Percentiles rank a stretch among this genome's conserved stretches.
phyloP scores from a whole-genome alignment of 2,329 filamentous ascomycete genomes.

The Cytospora mali region DNA sequence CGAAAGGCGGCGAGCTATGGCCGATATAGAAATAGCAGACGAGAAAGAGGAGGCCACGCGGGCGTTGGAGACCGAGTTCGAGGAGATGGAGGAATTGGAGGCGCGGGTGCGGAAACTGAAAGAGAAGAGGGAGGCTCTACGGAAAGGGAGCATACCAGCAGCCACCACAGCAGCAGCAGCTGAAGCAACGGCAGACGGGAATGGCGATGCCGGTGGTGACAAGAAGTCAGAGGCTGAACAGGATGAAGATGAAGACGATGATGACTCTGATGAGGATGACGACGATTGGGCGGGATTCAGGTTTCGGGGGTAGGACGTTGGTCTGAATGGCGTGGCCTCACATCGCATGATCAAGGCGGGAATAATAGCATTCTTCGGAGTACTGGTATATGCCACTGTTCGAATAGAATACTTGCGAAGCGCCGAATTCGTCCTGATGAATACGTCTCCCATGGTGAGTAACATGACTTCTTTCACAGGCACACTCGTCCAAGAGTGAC shows the following conservation, averaged over 20 bases:
- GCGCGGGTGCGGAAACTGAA: constrained; percentile 69
- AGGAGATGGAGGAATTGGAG: constrained; percentile 81
- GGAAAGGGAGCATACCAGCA: constrained; percentile 42
- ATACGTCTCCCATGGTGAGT: not conserved
- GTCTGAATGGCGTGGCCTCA: not conserved
- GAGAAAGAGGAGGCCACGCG: constrained; percentile 77
- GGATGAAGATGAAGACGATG: constrained; percentile 48
- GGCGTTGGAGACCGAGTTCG: constrained; percentile 75
- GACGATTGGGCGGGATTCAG: constrained; percentile 65
- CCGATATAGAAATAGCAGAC: constrained; percentile 60
- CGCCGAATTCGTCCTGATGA: not conserved
- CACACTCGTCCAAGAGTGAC: not conserved
- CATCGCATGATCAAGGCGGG: not conserved
- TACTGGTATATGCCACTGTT: not conserved
- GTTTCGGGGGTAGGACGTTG: constrained; percentile 40
- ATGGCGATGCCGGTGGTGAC: constrained; percentile 30
- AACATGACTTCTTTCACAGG: not conserved
- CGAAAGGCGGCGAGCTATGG: constrained; percentile 55
- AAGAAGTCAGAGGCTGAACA: constrained; percentile 40
- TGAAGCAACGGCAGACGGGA: constrained; percentile 15
- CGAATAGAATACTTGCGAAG: not conserved
- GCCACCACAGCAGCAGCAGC: not conserved
- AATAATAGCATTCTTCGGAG: not conserved
- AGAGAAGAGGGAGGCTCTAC: constrained; percentile 70
- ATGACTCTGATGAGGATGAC: constrained; percentile 48